These are phyloP conservation scores for Rhizopogon vinicolor DNA, from an alignment of 768 basidiomycete species.

Conservation along the genomic window DNA sequence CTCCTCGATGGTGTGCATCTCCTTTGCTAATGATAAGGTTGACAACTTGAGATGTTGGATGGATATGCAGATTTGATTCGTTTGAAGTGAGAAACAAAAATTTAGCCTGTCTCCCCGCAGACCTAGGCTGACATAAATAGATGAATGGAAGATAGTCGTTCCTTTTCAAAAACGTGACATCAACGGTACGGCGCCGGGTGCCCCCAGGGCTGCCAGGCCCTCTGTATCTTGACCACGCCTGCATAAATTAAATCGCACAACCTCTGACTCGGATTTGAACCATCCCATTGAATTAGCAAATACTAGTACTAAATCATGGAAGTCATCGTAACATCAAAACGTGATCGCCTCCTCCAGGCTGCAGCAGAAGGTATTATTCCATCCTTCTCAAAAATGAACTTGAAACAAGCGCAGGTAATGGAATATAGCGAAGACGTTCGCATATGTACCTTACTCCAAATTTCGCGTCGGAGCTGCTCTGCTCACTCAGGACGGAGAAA, in stretches of 20 bases:
- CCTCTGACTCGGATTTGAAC: background rate
- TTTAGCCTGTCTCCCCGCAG: too few relatives aligned
- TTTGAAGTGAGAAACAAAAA: too few relatives aligned
- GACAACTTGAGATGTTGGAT: too few relatives aligned
- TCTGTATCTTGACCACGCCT: too few relatives aligned
- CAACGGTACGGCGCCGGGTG: too few relatives aligned
- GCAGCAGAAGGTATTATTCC: conserved; percentile 50
- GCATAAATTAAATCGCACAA: background rate
- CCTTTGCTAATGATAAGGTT: too few relatives aligned
- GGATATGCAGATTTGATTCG: too few relatives aligned
- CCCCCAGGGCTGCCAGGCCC: too few relatives aligned
- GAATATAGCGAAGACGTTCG: conserved; percentile 56
- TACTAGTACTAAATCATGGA: conserved; percentile 2
- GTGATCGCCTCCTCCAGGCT: conserved; percentile 46
- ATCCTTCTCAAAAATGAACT: background rate
- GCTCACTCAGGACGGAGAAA: conserved; percentile 58
- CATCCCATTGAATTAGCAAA: background rate
- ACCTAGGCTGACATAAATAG: too few relatives aligned
- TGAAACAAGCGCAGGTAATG: conserved; percentile 3
- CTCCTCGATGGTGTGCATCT: too few relatives aligned
- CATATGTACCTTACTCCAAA: conserved; percentile 85
- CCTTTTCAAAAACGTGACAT: too few relatives aligned
- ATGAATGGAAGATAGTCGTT: too few relatives aligned
- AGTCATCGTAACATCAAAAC: conserved; percentile 37
- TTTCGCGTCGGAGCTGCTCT: conserved; percentile 93